phyloP scores from a whole-genome alignment of 1,284 basidiomycete genomes.

The Cutaneotrichosporon sp. region DNA sequence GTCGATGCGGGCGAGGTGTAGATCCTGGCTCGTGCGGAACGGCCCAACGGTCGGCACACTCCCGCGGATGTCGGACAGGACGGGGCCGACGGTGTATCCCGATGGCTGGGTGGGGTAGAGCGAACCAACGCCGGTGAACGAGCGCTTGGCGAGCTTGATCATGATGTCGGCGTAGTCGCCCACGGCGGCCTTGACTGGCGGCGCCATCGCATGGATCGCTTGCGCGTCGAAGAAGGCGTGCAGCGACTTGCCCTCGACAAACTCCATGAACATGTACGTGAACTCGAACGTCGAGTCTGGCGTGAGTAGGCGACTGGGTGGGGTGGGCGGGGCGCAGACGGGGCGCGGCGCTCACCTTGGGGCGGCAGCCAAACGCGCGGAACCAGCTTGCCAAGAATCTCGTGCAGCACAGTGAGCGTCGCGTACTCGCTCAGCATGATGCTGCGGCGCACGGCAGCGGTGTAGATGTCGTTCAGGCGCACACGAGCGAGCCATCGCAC shows the following conservation, averaged over 20 bases:
- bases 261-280: constrained; percentile 7
- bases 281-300: constrained; percentile 1
- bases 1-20: constrained; percentile 8
- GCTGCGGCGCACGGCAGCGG: neutral
- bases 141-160: constrained; percentile 5
- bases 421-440: constrained; percentile 13
- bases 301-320: neutral
- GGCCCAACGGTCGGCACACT: constrained; percentile 8
- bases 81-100: neutral
- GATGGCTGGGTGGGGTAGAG: constrained; percentile 1
- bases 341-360: neutral
- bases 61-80: constrained; percentile 2
- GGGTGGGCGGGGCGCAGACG: neutral
- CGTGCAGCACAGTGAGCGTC: neutral
- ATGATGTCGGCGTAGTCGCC: constrained; percentile 11
- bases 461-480: constrained; percentile 7
- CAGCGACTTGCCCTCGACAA: constrained; percentile 12
- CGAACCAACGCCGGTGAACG: constrained; percentile 4
- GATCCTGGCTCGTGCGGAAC: constrained; percentile 9
- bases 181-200: neutral
- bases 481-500: constrained; percentile 10
- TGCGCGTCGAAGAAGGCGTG: constrained; percentile 8
- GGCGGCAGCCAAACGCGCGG: constrained; percentile 1
- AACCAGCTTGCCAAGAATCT: neutral
- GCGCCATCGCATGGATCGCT: neutral